phyloP scores from a whole-genome alignment of 768 basidiomycete genomes.

The Lentinus brumalis region DNA sequence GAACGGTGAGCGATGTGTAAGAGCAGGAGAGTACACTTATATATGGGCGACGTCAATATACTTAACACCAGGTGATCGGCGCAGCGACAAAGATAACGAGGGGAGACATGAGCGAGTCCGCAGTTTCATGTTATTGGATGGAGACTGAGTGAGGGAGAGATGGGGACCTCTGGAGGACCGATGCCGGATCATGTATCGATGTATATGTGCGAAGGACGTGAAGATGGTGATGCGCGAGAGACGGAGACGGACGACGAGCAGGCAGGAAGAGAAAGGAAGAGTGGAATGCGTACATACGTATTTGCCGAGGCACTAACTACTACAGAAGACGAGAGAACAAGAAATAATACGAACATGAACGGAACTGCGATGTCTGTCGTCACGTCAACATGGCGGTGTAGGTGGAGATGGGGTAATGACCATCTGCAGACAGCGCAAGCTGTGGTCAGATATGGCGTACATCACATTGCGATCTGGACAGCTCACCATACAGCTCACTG shows the following conservation, averaged over 20 bases:
- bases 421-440: neutral
- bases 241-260: neutral
- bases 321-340: slow-evolving; percentile 8
- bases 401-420: neutral
- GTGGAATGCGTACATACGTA: slow-evolving; percentile 1
- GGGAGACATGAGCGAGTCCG: slow-evolving; percentile 1
- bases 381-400: neutral
- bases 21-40: slow-evolving; percentile 15
- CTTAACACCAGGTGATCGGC: slow-evolving; percentile 9
- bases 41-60: slow-evolving; percentile 14
- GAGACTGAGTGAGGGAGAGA: too few relatives aligned
- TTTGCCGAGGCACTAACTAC: slow-evolving; percentile 15
- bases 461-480: neutral
- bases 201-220: neutral
- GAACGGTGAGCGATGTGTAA: neutral
- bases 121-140: too few relatives aligned
- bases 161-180: neutral
- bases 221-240: neutral
- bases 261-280: neutral
- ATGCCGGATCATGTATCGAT: neutral
- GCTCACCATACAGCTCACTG: neutral
- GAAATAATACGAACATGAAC: neutral
- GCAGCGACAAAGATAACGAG: slow-evolving; percentile 1
- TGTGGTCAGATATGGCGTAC: slow-evolving; percentile 1
- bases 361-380: neutral